phyloP scores from a whole-genome alignment of 495 filamentous ascomycete genomes.

The Hypoxylon cercidicola region DNA sequence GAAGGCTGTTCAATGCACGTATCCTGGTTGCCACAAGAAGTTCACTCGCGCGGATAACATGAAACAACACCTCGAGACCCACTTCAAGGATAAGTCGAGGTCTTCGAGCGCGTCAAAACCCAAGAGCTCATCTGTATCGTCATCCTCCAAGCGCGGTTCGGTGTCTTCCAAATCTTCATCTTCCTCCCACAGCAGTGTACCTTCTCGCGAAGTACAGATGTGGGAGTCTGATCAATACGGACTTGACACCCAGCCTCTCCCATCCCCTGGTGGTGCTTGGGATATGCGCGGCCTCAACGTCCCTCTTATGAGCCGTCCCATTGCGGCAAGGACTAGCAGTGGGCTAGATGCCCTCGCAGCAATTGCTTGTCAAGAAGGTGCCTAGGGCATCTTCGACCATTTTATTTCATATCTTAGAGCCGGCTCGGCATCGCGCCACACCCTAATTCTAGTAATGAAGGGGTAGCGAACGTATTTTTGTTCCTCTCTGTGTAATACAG shows the following conservation, averaged over 20 bases:
- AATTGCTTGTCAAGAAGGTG: slow-evolving; percentile 51
- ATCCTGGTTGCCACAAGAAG: slow-evolving; percentile 80
- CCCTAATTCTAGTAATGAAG: slow-evolving; percentile 29
- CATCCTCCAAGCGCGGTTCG: slow-evolving; percentile 47
- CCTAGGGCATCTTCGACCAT: slow-evolving; percentile 29
- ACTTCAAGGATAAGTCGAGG: slow-evolving; percentile 68
- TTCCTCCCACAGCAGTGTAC: slow-evolving; percentile 35
- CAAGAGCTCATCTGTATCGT: slow-evolving; percentile 50
- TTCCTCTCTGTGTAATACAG: slow-evolving; percentile 21
- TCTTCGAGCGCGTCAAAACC: slow-evolving; percentile 43
- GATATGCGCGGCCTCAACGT: slow-evolving; percentile 56
- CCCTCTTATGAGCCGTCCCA: slow-evolving; percentile 51
- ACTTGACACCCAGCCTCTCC: slow-evolving; percentile 32
- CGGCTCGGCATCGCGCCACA: slow-evolving; percentile 11
- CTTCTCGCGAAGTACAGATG: slow-evolving; percentile 44
- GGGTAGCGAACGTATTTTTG: slow-evolving; percentile 25
- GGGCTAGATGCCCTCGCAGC: slow-evolving; percentile 57
- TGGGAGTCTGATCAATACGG: slow-evolving; percentile 45
- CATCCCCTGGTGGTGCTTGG: slow-evolving; percentile 51
- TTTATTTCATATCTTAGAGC: slow-evolving; percentile 11
- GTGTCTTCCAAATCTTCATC: slow-evolving; percentile 45
- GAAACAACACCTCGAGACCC: slow-evolving; percentile 96
- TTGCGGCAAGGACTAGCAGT: slow-evolving; percentile 46
- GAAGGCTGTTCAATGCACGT: slow-evolving; percentile 89
- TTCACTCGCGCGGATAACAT: slow-evolving; percentile 98